Evolutionary conservation across 2,329 filamentous ascomycete species (phyloP).

Genomic region (Cercospora sp.): DNA sequence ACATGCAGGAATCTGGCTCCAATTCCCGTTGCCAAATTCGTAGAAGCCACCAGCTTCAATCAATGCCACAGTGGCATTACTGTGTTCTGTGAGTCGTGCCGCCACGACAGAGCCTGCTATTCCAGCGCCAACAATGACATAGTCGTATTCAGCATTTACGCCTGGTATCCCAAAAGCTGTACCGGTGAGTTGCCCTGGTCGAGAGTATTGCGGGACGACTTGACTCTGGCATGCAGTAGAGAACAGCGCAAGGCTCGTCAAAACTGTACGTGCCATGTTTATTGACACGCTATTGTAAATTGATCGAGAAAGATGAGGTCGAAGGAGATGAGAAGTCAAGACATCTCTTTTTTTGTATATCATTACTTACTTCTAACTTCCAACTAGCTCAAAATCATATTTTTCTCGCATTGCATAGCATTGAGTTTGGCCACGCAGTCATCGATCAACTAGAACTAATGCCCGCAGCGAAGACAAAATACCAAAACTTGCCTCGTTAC

Average conservation of each 20-base stretch:
- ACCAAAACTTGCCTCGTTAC: neutral
- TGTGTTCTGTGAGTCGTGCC: constrained; percentile 30
- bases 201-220: neutral
- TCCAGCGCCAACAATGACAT: neutral
- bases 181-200: neutral
- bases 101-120: constrained; percentile 34
- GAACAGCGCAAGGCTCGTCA: neutral
- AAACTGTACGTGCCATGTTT: neutral
- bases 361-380: neutral
- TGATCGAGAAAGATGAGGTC: neutral
- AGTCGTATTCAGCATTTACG: constrained; percentile 1
- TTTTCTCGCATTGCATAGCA: neutral
- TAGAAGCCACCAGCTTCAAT: constrained; percentile 39
- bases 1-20: constrained; percentile 35
- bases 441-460: neutral
- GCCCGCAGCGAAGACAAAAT: neutral
- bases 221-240: neutral
- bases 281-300: neutral
- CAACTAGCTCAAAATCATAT: neutral
- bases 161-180: neutral
- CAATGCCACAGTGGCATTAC: constrained; percentile 31
- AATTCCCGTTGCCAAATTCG: constrained; percentile 36
- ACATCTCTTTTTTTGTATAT: neutral
- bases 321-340: neutral
- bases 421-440: neutral